phyloP scores from a whole-genome alignment of 352 stramenopile genomes.

The Phytophthora vignae region DNA sequence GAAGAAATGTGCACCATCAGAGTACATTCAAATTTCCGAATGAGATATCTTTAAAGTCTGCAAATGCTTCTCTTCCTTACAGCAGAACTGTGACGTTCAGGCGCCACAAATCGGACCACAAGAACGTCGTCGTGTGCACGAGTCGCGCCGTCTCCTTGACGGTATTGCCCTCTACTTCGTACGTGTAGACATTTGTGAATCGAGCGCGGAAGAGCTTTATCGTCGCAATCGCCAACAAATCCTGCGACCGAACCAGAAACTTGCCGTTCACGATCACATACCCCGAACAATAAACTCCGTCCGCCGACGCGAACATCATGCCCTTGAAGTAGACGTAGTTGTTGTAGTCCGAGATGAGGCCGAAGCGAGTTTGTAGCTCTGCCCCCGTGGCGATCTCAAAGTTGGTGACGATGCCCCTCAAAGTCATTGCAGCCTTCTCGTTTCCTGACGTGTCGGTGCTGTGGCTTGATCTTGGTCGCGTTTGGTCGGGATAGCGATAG shows the following conservation, averaged over 20 bases:
- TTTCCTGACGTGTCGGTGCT: slow-evolving; percentile 16
- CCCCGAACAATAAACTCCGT: slow-evolving; percentile 43
- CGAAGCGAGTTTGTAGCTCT: slow-evolving; percentile 30
- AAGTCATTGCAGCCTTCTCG: slow-evolving; percentile 6
- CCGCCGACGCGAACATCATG: slow-evolving; percentile 41
- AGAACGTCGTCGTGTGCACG: slow-evolving; percentile 32
- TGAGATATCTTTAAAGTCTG: no score
- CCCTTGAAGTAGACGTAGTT: slow-evolving; percentile 47
- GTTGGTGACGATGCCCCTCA: slow-evolving; percentile 24
- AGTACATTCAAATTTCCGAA: no score
- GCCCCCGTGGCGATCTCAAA: slow-evolving; percentile 35
- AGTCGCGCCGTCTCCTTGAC: slow-evolving; percentile 38
- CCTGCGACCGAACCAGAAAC: slow-evolving; percentile 39
- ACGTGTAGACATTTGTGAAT: slow-evolving; percentile 31
- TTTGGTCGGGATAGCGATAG: slow-evolving; percentile 12
- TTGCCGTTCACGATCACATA: slow-evolving; percentile 47
- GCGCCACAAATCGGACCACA: slow-evolving; percentile 23
- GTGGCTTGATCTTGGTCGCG: slow-evolving; percentile 4
- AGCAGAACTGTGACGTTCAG: slow-evolving; percentile 34
- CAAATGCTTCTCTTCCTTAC: not conserved
- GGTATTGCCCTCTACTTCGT: slow-evolving; percentile 35
- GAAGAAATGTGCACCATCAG: no score
- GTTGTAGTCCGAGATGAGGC: slow-evolving; percentile 42
- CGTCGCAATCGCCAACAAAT: slow-evolving; percentile 26
- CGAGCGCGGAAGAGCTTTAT: slow-evolving; percentile 33